Percentiles rank a stretch among this genome's conserved stretches.
Evolutionary conservation across 768 basidiomycete species (phyloP).

Genomic region (Mycena capillaripes): DNA sequence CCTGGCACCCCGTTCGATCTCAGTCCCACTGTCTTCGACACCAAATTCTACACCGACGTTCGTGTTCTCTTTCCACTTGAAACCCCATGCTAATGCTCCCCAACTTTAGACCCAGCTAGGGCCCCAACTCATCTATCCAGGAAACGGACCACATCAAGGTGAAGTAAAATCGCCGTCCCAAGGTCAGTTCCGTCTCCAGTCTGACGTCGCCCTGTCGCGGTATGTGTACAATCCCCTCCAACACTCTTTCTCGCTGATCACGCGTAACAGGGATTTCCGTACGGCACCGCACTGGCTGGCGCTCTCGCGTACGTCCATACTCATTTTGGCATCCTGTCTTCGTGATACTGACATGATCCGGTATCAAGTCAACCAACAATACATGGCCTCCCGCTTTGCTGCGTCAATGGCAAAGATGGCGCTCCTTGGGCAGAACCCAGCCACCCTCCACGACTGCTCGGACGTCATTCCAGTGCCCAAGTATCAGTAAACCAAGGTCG

Average conservation of each 20-base stretch:
- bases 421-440: conserved; percentile 41
- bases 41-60: conserved; percentile 46
- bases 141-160: conserved; percentile 33
- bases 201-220: conserved; percentile 40
- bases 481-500: too few species aligned
- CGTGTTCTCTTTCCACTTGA: not conserved
- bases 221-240: not conserved
- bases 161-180: conserved; percentile 43
- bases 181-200: conserved; percentile 51
- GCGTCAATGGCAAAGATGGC: conserved; percentile 47
- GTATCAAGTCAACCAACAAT: conserved; percentile 25
- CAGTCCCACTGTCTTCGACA: conserved; percentile 45
- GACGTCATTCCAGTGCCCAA: conserved; percentile 40
- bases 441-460: conserved; percentile 46
- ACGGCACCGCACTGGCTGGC: conserved; percentile 50
- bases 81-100: not conserved
- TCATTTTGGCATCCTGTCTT: not conserved
- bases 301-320: conserved; percentile 36
- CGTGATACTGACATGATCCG: not conserved
- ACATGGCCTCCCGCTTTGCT: conserved; percentile 36
- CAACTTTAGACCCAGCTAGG: conserved; percentile 12
- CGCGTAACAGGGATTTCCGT: conserved; percentile 38
- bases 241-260: not conserved
- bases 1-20: conserved; percentile 47
- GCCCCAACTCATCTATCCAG: conserved; percentile 12